phyloP scores from a whole-genome alignment of 2,329 filamentous ascomycete genomes.

The Fusarium neocosmosporiellum region DNA sequence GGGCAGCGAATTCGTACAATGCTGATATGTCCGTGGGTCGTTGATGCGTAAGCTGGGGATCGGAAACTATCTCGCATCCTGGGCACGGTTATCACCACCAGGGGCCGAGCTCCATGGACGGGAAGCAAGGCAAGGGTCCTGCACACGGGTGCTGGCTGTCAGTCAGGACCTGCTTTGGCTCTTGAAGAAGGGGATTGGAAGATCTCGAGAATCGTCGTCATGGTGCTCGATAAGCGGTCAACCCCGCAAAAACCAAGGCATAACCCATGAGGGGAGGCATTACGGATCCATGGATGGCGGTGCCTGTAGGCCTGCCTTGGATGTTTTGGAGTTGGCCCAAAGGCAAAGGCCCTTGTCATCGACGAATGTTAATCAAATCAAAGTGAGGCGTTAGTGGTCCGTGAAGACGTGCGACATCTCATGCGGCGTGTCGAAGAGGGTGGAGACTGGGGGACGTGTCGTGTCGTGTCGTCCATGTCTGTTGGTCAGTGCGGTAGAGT shows the following conservation, averaged over 20 bases:
- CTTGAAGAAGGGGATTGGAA: neutral
- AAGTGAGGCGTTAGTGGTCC: slow-evolving; percentile 25
- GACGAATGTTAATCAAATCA: slow-evolving; percentile 13
- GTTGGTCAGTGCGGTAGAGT: slow-evolving; percentile 13
- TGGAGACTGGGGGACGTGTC: neutral
- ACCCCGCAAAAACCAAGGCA: slow-evolving; percentile 15
- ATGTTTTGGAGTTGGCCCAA: neutral
- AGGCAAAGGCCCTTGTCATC: slow-evolving; percentile 10
- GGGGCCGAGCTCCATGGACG: slow-evolving; percentile 14
- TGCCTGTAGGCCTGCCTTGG: neutral
- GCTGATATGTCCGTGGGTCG: neutral
- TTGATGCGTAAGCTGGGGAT: slow-evolving; percentile 13
- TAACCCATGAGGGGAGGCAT: neutral
- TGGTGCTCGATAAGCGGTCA: slow-evolving; percentile 17
- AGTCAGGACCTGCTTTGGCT: neutral
- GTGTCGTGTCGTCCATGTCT: neutral
- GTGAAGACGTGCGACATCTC: slow-evolving; percentile 23
- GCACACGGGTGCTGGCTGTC: neutral
- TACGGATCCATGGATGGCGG: slow-evolving; percentile 12
- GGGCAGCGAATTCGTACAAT: neutral
- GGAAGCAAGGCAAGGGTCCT: neutral
- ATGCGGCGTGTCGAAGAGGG: neutral
- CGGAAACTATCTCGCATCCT: slow-evolving; percentile 22
- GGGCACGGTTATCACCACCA: slow-evolving; percentile 5
- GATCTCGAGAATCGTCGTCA: slow-evolving; percentile 17